A percentile compares a stretch with the other conserved stretches of the same genome.
These are phyloP conservation scores for Nicotiana benthamiana DNA, from an alignment of 257 asterid genomes.

Conservation along the genomic window DNA sequence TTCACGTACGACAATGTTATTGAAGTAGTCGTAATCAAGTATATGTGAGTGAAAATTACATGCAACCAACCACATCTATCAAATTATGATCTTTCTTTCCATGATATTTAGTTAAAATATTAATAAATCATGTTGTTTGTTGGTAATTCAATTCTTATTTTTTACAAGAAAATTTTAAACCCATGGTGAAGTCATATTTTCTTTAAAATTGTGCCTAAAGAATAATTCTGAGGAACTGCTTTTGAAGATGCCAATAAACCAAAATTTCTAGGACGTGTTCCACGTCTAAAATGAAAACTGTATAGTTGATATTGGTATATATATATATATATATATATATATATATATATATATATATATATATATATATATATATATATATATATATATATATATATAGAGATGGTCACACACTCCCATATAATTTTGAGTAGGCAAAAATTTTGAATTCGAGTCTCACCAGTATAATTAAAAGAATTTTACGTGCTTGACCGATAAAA, in stretches of 20 bases:
- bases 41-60: not conserved
- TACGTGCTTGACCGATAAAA: no score
- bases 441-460: no score
- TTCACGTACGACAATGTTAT: not conserved
- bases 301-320: not conserved
- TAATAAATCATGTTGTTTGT: not conserved
- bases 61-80: not conserved
- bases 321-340: no score
- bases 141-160: not conserved
- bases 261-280: not conserved
- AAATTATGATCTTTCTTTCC: not conserved
- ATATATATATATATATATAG: no score
- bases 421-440: no score
- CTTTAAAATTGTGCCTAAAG: not conserved
- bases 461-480: no score
- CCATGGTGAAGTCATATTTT: not conserved
- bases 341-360: no score
- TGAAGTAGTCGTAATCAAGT: constrained; percentile 9
- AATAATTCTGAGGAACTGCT: not conserved
- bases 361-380: no score
- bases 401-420: no score
- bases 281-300: not conserved
- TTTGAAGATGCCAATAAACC: not conserved
- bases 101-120: not conserved
- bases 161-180: not conserved